These are phyloP conservation scores for Scleroderma citrinum DNA, from an alignment of 768 basidiomycete genomes.

Conservation along the genomic window DNA sequence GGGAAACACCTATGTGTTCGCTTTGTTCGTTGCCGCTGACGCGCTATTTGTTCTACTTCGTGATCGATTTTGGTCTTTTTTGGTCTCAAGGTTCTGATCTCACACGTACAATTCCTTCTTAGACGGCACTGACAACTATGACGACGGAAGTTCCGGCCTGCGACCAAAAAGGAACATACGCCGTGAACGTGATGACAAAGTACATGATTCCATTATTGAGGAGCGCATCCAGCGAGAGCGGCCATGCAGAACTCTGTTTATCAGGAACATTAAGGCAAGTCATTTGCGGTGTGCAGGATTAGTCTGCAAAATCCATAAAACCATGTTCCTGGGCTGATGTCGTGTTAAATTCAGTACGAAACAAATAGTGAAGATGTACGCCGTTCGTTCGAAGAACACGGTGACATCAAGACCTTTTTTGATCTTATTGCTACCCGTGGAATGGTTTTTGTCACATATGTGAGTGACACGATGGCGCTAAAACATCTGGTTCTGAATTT, in stretches of 20 bases:
- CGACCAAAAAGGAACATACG: slow-evolving; percentile 47
- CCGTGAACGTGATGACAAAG: slow-evolving; percentile 82
- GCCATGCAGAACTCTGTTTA: slow-evolving; percentile 93
- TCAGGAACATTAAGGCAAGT: slow-evolving; percentile 97
- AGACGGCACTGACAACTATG: slow-evolving; percentile 61
- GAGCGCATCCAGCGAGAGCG: slow-evolving; percentile 91
- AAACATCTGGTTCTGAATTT: slow-evolving; percentile 11
- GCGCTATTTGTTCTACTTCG: slow-evolving; percentile 42
- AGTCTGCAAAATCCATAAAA: slow-evolving; percentile 7
- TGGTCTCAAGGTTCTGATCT: slow-evolving; percentile 46
- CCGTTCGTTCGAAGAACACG: slow-evolving; percentile 83
- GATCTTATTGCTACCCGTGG: slow-evolving; percentile 91
- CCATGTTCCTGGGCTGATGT: slow-evolving; percentile 2
- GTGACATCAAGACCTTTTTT: slow-evolving; percentile 96
- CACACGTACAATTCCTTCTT: slow-evolving; percentile 38
- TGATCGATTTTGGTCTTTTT: slow-evolving; percentile 35
- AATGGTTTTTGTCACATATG: slow-evolving; percentile 99
- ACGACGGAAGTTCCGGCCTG: slow-evolving; percentile 43
- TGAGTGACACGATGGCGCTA: slow-evolving; percentile 41
- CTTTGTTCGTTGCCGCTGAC: slow-evolving; percentile 23
- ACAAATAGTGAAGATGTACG: slow-evolving; percentile 83
- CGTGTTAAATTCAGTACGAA: slow-evolving; percentile 59
- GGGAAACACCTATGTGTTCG: slow-evolving; percentile 7
- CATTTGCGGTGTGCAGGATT: slow-evolving; percentile 10
- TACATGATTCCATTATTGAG: slow-evolving; percentile 88